Evolutionary conservation across 108 stramenopile genomes (phyloP).

Genomic region (Phaeodactylum tricornutum): DNA sequence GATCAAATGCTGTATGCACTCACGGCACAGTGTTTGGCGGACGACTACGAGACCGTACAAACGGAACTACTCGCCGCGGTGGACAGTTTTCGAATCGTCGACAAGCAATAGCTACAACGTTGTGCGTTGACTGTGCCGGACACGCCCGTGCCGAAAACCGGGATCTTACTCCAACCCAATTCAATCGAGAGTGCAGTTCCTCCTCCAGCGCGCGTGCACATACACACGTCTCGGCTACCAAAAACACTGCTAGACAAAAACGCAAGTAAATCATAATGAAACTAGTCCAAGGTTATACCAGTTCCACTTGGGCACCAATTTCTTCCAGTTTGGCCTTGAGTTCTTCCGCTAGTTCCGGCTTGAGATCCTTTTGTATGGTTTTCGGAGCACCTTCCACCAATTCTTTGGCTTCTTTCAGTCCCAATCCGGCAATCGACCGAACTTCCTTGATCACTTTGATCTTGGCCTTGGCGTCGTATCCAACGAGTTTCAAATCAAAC

Average conservation of each 20-base stretch:
- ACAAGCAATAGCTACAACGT: no score
- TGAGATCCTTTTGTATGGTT: constrained; percentile 63
- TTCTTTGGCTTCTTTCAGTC: constrained; percentile 94
- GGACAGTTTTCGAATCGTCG: constrained; percentile 14
- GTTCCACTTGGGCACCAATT: constrained; percentile 66
- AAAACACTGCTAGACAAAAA: no score
- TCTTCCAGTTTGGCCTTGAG: constrained; percentile 72
- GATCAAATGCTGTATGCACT: constrained; percentile 57
- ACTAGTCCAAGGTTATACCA: constrained; percentile 48
- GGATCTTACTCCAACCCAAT: no score
- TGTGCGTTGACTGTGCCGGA: no score
- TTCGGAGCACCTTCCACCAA: constrained; percentile 82
- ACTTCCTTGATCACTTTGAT: constrained; percentile 97
- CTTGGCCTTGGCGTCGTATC: constrained; percentile 88
- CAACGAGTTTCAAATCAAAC: constrained; percentile 78
- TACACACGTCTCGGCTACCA: no score
- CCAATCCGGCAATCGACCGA: constrained; percentile 72
- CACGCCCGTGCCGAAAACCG: no score
- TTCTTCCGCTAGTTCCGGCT: constrained; percentile 78
- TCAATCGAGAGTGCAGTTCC: no score
- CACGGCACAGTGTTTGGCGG: constrained; percentile 64
- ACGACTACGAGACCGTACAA: constrained; percentile 22
- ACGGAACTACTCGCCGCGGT: constrained; percentile 21
- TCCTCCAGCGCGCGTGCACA: no score
- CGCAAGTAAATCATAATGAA: no score